These are phyloP conservation scores for Penicillium subrubescens DNA, from an alignment of 495 filamentous ascomycete species.

Conservation along the genomic window DNA sequence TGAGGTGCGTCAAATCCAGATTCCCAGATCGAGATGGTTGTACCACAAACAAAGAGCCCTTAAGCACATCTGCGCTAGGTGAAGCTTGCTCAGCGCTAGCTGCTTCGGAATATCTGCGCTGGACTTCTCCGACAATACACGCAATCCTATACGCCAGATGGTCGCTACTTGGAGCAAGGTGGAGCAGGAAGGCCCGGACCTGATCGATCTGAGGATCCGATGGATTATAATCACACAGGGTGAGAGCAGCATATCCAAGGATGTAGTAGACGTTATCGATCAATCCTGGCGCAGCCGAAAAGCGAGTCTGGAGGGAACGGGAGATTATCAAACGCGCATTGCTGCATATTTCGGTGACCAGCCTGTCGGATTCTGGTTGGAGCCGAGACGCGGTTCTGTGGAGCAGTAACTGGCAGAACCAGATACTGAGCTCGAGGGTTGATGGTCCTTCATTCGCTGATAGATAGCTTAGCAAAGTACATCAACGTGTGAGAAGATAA, in stretches of 20 bases:
- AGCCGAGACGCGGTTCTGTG: conserved; percentile 37
- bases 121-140: conserved; percentile 31
- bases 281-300: conserved; percentile 32
- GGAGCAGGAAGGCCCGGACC: conserved; percentile 41
- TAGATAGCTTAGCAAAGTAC: conserved; percentile 13
- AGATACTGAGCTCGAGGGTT: conserved; percentile 40
- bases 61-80: conserved; percentile 10
- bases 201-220: conserved; percentile 41
- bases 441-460: conserved; percentile 36
- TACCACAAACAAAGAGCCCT: conserved; percentile 18
- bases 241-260: conserved; percentile 43
- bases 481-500: neutral
- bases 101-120: conserved; percentile 31
- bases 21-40: conserved; percentile 15
- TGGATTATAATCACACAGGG: conserved; percentile 43
- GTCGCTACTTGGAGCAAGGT: conserved; percentile 40
- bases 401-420: conserved; percentile 45
- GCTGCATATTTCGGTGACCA: conserved; percentile 34
- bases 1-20: conserved; percentile 27
- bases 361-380: conserved; percentile 32
- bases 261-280: conserved; percentile 45
- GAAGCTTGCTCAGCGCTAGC: conserved; percentile 15
- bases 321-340: conserved; percentile 40
- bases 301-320: conserved; percentile 38
- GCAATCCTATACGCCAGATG: conserved; percentile 42